A percentile compares a stretch with the other conserved stretches of the same genome.
phyloP scores from a whole-genome alignment of 164 flowering plant genomes.

The Vitis rupestris region DNA sequence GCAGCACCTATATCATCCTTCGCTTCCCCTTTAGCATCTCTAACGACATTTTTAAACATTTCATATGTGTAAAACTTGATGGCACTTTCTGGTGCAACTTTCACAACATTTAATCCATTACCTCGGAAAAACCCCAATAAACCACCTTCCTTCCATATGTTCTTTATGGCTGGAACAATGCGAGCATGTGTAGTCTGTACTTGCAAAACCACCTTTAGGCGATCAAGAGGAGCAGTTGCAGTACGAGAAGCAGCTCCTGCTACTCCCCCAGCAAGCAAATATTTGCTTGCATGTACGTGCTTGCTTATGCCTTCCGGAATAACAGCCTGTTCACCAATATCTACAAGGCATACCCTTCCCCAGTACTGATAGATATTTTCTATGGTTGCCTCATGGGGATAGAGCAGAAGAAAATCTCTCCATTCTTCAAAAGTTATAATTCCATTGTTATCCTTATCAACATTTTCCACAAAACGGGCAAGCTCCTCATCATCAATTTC shows the following conservation, averaged over 20 bases:
- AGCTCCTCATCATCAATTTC: slow-evolving; percentile 92
- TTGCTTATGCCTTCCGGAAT: slow-evolving; percentile 89
- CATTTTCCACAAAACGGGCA: slow-evolving; percentile 90
- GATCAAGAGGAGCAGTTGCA: slow-evolving; percentile 97
- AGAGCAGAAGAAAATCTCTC: slow-evolving; percentile 97
- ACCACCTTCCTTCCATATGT: slow-evolving; percentile 77
- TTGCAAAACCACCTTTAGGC: slow-evolving; percentile 84
- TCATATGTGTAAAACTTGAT: slow-evolving; percentile 88
- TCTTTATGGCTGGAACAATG: slow-evolving; percentile 60
- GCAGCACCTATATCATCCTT: slow-evolving; percentile 70
- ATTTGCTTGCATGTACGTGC: slow-evolving; percentile 75
- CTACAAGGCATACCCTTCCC: slow-evolving; percentile 95
- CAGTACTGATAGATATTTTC: slow-evolving; percentile 87
- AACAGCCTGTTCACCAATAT: slow-evolving; percentile 94
- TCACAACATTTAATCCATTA: slow-evolving; percentile 90
- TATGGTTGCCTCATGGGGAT: slow-evolving; percentile 95
- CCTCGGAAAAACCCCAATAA: slow-evolving; percentile 84
- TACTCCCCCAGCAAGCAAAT: slow-evolving; percentile 88
- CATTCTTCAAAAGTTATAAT: slow-evolving; percentile 97
- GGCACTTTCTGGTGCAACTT: slow-evolving; percentile 98
- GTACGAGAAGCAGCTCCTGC: slow-evolving; percentile 98
- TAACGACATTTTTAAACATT: slow-evolving; percentile 62
- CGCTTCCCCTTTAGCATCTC: slow-evolving; percentile 47
- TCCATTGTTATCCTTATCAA: slow-evolving; percentile 95
- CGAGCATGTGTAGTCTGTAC: slow-evolving; percentile 68